Conservation (phyloP, 2,329 filamentous ascomycete genomes). For the Phaeosphaeriaceae sp. region DNA sequence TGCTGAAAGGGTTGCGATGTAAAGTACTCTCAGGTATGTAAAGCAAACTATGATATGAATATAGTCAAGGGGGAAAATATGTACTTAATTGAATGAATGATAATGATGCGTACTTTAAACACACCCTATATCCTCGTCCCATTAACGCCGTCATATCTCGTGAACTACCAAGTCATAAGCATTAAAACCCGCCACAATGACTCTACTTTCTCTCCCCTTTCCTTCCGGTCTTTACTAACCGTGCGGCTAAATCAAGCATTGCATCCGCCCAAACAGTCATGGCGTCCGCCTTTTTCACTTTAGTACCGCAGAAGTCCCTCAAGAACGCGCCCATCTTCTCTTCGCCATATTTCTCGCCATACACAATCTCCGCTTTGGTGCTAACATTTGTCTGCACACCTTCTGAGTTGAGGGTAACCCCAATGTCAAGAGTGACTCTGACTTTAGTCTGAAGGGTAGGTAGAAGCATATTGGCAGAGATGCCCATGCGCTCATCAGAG, state of each 20-base stretch:
- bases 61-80: background rate
- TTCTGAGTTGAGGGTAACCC: constrained; percentile 50
- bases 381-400: constrained; percentile 62
- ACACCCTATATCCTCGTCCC: background rate
- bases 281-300: constrained; percentile 32
- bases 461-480: constrained; percentile 69
- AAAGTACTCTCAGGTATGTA: too few relatives aligned
- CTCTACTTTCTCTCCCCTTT: constrained; percentile 49
- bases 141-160: constrained; percentile 22
- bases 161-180: constrained; percentile 12
- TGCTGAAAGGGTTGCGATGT: constrained; percentile 55
- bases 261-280: constrained; percentile 53
- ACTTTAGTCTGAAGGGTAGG: constrained; percentile 71
- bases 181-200: background rate
- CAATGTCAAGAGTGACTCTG: constrained; percentile 65
- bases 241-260: constrained; percentile 51
- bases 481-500: constrained; percentile 68
- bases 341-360: constrained; percentile 79
- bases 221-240: constrained; percentile 53
- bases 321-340: constrained; percentile 78
- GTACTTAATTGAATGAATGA: background rate
- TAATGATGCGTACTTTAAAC: background rate
- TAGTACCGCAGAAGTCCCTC: constrained; percentile 56
- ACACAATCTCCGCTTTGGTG: constrained; percentile 69
- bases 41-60: background rate